These are phyloP conservation scores for Eucalyptus caleyi DNA, from an alignment of 345 rosid genomes.

Conservation along the genomic window DNA sequence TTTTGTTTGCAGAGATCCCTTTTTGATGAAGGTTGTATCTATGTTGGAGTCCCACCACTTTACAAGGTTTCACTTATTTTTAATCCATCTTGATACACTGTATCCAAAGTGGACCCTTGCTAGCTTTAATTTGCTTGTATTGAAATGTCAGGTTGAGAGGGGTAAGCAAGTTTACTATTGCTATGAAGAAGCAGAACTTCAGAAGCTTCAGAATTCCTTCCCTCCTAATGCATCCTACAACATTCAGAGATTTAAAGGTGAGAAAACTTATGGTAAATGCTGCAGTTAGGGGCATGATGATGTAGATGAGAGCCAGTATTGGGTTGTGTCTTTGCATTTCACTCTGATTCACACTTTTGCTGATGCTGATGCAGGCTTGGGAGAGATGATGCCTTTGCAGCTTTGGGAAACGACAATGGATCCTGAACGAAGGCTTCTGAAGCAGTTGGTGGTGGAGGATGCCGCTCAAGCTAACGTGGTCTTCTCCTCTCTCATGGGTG, in stretches of 20 bases:
- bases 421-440: conserved; percentile 72
- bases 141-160: conserved; percentile 67
- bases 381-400: conserved; percentile 99
- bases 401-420: conserved; percentile 98
- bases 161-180: conserved; percentile 77
- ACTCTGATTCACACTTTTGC: not conserved
- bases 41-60: conserved; percentile 97
- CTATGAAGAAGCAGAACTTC: conserved; percentile 68
- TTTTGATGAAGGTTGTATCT: conserved; percentile 87
- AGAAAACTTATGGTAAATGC: not conserved
- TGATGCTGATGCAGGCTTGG: conserved; percentile 48
- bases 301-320: not conserved
- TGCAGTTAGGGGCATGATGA: not conserved
- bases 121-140: conserved; percentile 1
- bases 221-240: conserved; percentile 81
- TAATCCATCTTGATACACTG: not conserved
- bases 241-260: conserved; percentile 97
- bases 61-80: conserved; percentile 47
- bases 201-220: conserved; percentile 40
- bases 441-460: conserved; percentile 76
- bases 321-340: not conserved
- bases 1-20: conserved; percentile 53
- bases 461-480: conserved; percentile 62
- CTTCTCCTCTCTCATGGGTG: conserved; percentile 92
- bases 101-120: not conserved